A percentile compares a stretch with the other conserved stretches of the same genome.
These are phyloP conservation scores for Boletus fagicola DNA, from an alignment of 768 basidiomycete species.

Conservation along the genomic window DNA sequence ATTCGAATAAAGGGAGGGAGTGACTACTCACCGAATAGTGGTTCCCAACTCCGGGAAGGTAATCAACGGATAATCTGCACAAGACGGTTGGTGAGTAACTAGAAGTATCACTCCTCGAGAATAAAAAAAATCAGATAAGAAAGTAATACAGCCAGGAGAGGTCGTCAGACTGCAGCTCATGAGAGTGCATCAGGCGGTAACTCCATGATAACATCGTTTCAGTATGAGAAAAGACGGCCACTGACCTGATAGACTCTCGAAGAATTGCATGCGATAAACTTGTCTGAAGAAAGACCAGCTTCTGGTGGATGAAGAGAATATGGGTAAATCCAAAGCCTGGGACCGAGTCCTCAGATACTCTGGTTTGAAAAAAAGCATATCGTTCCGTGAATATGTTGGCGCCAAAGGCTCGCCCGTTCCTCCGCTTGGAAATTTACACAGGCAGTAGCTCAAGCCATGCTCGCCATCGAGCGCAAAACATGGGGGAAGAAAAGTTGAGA, in stretches of 20 bases:
- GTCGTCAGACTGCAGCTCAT: constrained; percentile 10
- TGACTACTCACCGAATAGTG: not conserved
- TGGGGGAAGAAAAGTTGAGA: not conserved
- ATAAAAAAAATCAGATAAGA: constrained; percentile 10
- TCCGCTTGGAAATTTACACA: not conserved
- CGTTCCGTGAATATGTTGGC: not conserved
- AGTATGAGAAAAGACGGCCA: not conserved
- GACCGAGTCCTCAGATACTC: constrained; percentile 12
- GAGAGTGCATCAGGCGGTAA: constrained; percentile 14
- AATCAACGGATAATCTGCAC: not conserved
- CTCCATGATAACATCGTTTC: constrained; percentile 20
- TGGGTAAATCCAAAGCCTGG: not conserved
- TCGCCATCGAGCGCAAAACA: too few species aligned
- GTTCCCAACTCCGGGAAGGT: too few species aligned
- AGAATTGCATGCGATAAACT: not conserved
- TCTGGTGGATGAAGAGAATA: not conserved
- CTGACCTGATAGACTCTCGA: not conserved
- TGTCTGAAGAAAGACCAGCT: not conserved
- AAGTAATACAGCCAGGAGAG: constrained; percentile 15
- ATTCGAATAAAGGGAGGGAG: not conserved
- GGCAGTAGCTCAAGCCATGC: not conserved
- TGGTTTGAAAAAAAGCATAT: constrained; percentile 2
- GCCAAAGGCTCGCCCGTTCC: not conserved
- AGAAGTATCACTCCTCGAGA: not conserved
- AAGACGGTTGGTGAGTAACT: constrained; percentile 2